phyloP scores from a whole-genome alignment of 1,284 basidiomycete genomes.

The Mycena sp. region DNA sequence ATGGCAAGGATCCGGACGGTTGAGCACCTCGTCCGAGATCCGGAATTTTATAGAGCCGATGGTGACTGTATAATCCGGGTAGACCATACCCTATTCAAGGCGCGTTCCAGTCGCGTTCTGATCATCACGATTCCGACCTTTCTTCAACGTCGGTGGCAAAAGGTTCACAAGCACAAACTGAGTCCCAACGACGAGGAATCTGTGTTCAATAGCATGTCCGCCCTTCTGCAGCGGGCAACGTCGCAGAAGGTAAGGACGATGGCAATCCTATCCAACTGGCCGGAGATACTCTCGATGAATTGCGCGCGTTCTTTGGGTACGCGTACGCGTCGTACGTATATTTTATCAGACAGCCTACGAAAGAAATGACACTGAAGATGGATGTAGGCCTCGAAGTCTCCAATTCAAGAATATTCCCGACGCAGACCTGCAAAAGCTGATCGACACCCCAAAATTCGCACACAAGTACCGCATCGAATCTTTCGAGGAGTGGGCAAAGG shows the following conservation, averaged over 20 bases:
- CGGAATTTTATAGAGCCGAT: slow-evolving; percentile 6
- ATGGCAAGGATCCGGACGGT: too few relatives aligned
- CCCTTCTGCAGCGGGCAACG: not conserved
- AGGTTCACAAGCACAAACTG: slow-evolving; percentile 15
- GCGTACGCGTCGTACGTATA: too few relatives aligned
- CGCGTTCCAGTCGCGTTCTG: too few relatives aligned
- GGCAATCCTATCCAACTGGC: not conserved
- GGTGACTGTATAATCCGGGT: slow-evolving; percentile 10
- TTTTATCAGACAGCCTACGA: too few relatives aligned
- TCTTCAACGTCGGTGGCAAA: too few relatives aligned
- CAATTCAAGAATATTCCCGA: not conserved
- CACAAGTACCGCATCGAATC: slow-evolving; percentile 11
- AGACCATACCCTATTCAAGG: slow-evolving; percentile 16
- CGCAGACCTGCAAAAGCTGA: not conserved
- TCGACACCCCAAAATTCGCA: not conserved
- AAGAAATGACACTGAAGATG: too few relatives aligned
- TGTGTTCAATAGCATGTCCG: not conserved
- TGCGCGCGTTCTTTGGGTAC: not conserved
- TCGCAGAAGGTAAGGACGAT: not conserved
- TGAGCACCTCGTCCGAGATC: not conserved
- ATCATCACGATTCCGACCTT: too few relatives aligned
- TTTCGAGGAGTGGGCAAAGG: slow-evolving; percentile 4
- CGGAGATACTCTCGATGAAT: not conserved
- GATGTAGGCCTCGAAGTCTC: not conserved
- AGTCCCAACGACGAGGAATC: not conserved